Evolutionary conservation across 1,284 basidiomycete species (phyloP), one percentile per base, ranked within the genome.

Genomic region (Boletus sp.): DNA sequence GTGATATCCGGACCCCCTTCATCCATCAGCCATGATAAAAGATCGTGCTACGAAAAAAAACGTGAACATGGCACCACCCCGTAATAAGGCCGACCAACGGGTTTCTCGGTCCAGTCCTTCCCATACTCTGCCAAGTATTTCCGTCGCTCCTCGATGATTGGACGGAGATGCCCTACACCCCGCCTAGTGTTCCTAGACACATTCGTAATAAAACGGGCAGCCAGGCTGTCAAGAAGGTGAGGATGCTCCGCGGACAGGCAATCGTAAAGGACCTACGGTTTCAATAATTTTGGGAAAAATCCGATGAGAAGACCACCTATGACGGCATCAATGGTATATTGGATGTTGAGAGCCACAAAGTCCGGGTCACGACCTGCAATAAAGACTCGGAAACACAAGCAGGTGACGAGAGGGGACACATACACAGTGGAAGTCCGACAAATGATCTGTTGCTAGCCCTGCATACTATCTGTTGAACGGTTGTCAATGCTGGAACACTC

Each of bases 1-100:
- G 65, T 47, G 35, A 63, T 69, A 51, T 77, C 69, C 4, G 72
- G 63, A 6, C 67, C 69, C 3, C 70, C 70, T 11, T 67, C 70
- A 27, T 80, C 76, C 56, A 81, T 69, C 13, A 81, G 53, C 79
- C 79, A 82, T 53, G 68, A 70, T 13, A 83, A 61, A 50, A 76
- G 49, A 59, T 77, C 77, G 56, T 77, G 73, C 74, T 79, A 58
- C 16, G n/a, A 31, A 27, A 45, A 42, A 36, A 24, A 24, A 24
- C 24, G 16, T 31, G 12, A 39, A 18, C n/a, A 6, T 20, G 9
- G 11, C n/a, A 16, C 12, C 18, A 1, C 31, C 31, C 29, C 11
- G 20, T 31, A 37, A 4, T 24, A 24, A 22, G 43, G 18, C 24
- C 4, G 13, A 65, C 70, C 6, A 55, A 76, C 77, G 24, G 76